Percentiles rank a stretch among this genome's conserved stretches.
These are phyloP conservation scores for Raffaelea albimanens DNA, from an alignment of 2,329 filamentous ascomycete species.

Conservation along the genomic window DNA sequence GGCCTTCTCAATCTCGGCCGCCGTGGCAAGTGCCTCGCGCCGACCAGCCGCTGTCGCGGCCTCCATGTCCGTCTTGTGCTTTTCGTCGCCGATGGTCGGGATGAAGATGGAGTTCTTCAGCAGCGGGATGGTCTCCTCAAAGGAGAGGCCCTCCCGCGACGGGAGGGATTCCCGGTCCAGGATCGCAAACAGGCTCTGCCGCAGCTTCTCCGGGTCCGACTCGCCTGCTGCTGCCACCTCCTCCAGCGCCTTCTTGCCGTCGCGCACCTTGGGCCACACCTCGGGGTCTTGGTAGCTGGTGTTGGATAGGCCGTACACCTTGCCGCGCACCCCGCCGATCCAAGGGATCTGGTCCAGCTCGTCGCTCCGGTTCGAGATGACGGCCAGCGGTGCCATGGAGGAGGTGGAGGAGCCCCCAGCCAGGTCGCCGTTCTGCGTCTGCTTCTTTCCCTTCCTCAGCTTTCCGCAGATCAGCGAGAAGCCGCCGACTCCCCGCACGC, in stretches of 20 bases:
- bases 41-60: slow-evolving; percentile 17
- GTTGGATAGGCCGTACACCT: slow-evolving; percentile 54
- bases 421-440: background rate
- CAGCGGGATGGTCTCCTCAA: slow-evolving; percentile 42
- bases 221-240: slow-evolving; percentile 25
- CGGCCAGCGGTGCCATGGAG: slow-evolving; percentile 40
- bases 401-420: slow-evolving; percentile 2
- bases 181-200: slow-evolving; percentile 41
- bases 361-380: slow-evolving; percentile 53
- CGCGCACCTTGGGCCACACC: slow-evolving; percentile 52
- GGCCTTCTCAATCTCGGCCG: slow-evolving; percentile 23
- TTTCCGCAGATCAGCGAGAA: slow-evolving; percentile 60
- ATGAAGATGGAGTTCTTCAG: slow-evolving; percentile 55
- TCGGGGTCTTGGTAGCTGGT: slow-evolving; percentile 43
- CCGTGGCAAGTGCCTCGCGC: slow-evolving; percentile 22
- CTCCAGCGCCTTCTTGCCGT: slow-evolving; percentile 37
- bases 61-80: slow-evolving; percentile 21
- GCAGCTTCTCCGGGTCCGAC: slow-evolving; percentile 34
- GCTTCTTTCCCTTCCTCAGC: slow-evolving; percentile 22
- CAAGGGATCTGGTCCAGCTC: slow-evolving; percentile 45
- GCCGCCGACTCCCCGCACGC: slow-evolving; percentile 53
- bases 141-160: slow-evolving; percentile 26
- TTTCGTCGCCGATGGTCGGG: slow-evolving; percentile 40
- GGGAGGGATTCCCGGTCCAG: slow-evolving; percentile 51
- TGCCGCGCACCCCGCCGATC: slow-evolving; percentile 38